Base-by-base conservation (phyloP, 1,284 basidiomycete species). In the Chalciporus sp. region DNA sequence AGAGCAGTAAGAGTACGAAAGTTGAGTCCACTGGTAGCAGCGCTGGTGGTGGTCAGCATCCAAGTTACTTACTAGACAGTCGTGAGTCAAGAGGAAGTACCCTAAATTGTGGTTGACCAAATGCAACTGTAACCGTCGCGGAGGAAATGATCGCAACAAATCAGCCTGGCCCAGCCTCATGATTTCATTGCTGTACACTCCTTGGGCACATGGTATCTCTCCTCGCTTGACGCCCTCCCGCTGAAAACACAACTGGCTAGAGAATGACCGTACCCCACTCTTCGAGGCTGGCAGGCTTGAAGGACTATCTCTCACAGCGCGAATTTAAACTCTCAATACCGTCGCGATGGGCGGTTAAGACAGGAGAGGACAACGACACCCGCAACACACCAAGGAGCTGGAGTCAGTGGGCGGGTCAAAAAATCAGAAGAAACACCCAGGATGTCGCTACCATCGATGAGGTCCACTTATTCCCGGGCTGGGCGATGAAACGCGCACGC, bases 381-480 rank as follows among this genome's bases (percentile, higher is more conserved):
- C 53, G 53, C 20, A 47, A 59, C 29, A 60, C 59, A 33, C 69
- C 64, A 47, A 72, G 74, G 47, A 68, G 68, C 2, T 78, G 75
- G 77, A 60, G 73, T 35, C 73, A 76, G 49, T 83, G 81, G 79
- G 77, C 78, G 5, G 72, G 74, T n/a, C 74, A 77, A 60, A 81
- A 74, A 66, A 65, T 79, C 2, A 52, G 55, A 48, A 53, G 55
- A 52, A 70, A 53, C 55, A 57, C 55, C 41, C 47, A 60, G 31
- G 66, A 60, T 28, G 42, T 57, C 39, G 45, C 50, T 8, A 68
- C 60, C 27, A 42, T 67, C n/a, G 66, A 74, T n/a, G 63, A 73
- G 27, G 59, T 70, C n/a, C 60, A 68, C 42, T 51, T 72, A 2
- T 72, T 74, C 52, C 71, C 71, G 0, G 65, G 72, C 27, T 73